These are phyloP conservation scores for Metarhizium guizhouense DNA, from an alignment of 2,329 filamentous ascomycete species.

Conservation along the genomic window DNA sequence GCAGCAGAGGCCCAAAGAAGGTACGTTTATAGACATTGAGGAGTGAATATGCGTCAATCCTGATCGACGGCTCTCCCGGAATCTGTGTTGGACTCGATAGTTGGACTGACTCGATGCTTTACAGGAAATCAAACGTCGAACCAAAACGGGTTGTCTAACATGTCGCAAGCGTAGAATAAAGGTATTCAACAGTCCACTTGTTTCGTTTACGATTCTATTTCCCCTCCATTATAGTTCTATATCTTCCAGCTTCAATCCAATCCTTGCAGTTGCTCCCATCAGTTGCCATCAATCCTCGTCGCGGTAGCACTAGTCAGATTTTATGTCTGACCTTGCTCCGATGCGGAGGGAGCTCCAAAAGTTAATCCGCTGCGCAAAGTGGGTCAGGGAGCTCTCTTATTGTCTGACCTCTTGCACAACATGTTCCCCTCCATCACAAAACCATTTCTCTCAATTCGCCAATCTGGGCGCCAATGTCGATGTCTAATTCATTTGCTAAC, in stretches of 20 bases:
- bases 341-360: constrained; percentile 1
- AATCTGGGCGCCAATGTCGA: neutral
- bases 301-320: neutral
- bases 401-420: neutral
- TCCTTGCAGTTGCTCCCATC: neutral
- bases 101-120: constrained; percentile 4
- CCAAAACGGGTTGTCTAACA: constrained; percentile 54
- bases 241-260: neutral
- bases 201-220: neutral
- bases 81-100: neutral
- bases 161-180: constrained; percentile 55
- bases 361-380: constrained; percentile 4
- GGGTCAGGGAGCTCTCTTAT: constrained; percentile 1
- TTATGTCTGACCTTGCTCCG: neutral
- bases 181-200: constrained; percentile 30
- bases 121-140: constrained; percentile 54
- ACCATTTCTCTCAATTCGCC: neutral
- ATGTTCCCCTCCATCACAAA: neutral
- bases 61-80: neutral
- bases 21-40: constrained; percentile 25
- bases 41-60: neutral
- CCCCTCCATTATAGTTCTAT: neutral
- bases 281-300: neutral
- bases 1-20: constrained; percentile 47
- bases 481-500: constrained; percentile 5